Evolutionary conservation across 2,329 filamentous ascomycete species (phyloP), one percentile per base, ranked within the genome.

Genomic region (Cordyceps farinosa): DNA sequence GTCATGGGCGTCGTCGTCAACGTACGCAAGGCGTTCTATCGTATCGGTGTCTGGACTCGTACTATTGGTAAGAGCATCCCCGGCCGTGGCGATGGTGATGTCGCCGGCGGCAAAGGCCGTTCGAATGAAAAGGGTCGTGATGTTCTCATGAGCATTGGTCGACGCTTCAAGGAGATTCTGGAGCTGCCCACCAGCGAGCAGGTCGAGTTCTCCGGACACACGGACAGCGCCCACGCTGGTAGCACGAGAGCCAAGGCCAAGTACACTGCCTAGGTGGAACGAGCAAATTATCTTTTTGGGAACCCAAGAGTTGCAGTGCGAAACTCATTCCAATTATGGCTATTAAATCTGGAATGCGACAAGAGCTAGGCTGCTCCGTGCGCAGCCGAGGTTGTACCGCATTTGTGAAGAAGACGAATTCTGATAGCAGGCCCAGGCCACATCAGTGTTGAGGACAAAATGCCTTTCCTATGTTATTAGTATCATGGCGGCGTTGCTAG

Each of bases 1-100:
- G 90, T 99, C 76, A 98, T 98, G 95, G 95, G 95, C 68, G 96
- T 99, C 40, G 95, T 99, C 32, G 93, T 98, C 82, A 99, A 99
- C 78, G 94, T 99, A 65, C 90, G 95, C 78, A 97, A 97, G 83
- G 93, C 90, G 58, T 98, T 99, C 82, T 99, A 92, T 85, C 91
- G 95, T 82, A 90, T 99, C 70, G 93, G 94, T 74, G 87, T 98
- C 70, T 99, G 96, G 95, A 99, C 95, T 67, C 90, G 92, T 73
- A 96, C 93, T 64, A 92, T 92, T 62, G 94, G 94, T 74, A 94
- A 94, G 82, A 85, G 84, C 73, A 88, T 93, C 65, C 88, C 89
- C 1, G 87, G 86, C 65, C 90, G 91, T 68, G 90, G 90, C 64
- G 88, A 89, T 65, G 87, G 86, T 47, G 88, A 90, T 68, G 83